Conservation (phyloP, 2,329 filamentous ascomycete species). For the Aspergillus sp. region DNA sequence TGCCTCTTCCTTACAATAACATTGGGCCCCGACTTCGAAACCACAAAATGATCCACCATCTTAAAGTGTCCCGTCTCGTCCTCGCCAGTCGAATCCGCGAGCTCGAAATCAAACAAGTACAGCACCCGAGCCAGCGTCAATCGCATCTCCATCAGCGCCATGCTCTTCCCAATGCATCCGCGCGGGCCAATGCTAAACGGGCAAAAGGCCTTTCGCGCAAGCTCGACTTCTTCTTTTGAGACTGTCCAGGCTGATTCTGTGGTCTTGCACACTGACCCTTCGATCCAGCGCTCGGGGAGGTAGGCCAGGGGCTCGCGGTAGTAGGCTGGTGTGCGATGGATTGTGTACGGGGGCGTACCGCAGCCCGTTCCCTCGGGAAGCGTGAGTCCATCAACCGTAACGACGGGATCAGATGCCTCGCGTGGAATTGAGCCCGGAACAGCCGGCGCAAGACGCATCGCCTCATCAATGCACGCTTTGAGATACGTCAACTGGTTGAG, state of each 20-base stretch:
- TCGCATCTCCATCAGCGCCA: constrained; percentile 50
- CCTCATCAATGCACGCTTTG: constrained; percentile 49
- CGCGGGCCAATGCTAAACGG: constrained; percentile 56
- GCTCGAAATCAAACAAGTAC: constrained; percentile 45
- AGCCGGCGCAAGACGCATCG: constrained; percentile 45
- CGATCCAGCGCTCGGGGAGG: constrained; percentile 68
- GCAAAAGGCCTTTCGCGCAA: constrained; percentile 71
- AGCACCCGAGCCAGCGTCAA: constrained; percentile 44
- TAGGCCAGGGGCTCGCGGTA: constrained; percentile 64
- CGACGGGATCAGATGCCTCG: constrained; percentile 45
- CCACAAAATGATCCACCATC: constrained; percentile 45
- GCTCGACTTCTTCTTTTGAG: constrained; percentile 54
- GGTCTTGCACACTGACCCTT: constrained; percentile 49
- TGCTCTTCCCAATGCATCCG: constrained; percentile 49
- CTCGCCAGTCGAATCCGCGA: constrained; percentile 40
- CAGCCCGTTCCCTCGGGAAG: constrained; percentile 61
- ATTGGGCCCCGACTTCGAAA: constrained; percentile 43
- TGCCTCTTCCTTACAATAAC: constrained; percentile 28
- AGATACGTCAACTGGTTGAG: constrained; percentile 46
- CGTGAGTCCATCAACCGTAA: constrained; percentile 42
- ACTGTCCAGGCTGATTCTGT: constrained; percentile 42
- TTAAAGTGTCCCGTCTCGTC: constrained; percentile 41
- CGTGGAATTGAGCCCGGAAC: constrained; percentile 44
- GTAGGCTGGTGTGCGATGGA: constrained; percentile 69
- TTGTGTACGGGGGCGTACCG: constrained; percentile 68